These are phyloP conservation scores for Magnolia officinalis DNA, from an alignment of 164 flowering plant species.

Conservation along the genomic window DNA sequence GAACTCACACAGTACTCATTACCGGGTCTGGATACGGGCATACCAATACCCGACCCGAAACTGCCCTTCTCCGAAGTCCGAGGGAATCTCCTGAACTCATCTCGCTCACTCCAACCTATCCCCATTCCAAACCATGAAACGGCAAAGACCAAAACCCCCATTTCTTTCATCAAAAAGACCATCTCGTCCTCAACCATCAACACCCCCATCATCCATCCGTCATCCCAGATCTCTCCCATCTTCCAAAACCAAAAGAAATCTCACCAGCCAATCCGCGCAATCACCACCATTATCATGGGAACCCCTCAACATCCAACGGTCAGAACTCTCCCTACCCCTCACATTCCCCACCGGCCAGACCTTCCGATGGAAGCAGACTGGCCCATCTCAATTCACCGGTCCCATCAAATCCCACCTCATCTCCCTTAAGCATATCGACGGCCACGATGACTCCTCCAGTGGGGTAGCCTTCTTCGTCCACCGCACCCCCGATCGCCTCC, in stretches of 20 bases:
- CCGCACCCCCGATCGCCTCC: conserved; percentile 7
- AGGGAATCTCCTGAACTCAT: neutral
- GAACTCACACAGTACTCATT: neutral
- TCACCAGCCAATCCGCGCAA: neutral
- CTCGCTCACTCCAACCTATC: neutral
- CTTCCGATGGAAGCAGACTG: conserved; percentile 87
- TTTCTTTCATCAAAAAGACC: neutral
- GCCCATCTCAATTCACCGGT: conserved; percentile 65
- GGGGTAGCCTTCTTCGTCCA: conserved; percentile 45
- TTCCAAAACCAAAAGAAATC: conserved; percentile 3
- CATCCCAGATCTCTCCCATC: conserved; percentile 1
- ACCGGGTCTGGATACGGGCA: neutral
- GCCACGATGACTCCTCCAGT: conserved; percentile 18
- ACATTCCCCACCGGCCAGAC: conserved; percentile 99
- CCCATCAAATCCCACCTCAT: conserved; percentile 66
- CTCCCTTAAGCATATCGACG: conserved; percentile 64
- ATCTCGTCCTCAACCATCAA: neutral
- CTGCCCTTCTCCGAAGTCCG: neutral
- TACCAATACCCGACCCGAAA: neutral
- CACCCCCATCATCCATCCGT: neutral
- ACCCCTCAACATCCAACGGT: conserved; percentile 53
- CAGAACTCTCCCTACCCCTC: conserved; percentile 81
- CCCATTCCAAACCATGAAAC: neutral
- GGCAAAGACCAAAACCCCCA: neutral
- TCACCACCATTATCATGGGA: conserved; percentile 35